Percentiles rank a stretch among this genome's conserved stretches.
These are phyloP conservation scores for Obelidium mucronatum DNA, from an alignment of 192 early-diverging fungal genomes.

Conservation along the genomic window DNA sequence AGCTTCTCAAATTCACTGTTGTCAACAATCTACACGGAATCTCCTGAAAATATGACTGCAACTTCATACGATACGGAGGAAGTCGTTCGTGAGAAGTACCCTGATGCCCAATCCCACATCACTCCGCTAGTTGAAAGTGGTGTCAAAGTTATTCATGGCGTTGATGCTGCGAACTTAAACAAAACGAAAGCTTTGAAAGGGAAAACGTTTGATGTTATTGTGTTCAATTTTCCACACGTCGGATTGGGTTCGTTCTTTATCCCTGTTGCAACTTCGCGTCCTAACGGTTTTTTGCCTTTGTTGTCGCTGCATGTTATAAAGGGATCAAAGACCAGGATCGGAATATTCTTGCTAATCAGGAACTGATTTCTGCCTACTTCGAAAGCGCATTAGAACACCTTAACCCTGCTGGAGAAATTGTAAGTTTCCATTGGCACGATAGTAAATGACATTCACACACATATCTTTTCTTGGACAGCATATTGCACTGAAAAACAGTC, in stretches of 20 bases:
- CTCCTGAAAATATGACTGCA: constrained; percentile 69
- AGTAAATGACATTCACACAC: not conserved
- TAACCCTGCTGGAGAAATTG: constrained; percentile 12
- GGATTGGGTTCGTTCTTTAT: constrained; percentile 51
- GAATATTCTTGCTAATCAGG: constrained; percentile 84
- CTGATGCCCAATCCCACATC: constrained; percentile 73
- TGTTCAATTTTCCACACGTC: constrained; percentile 97
- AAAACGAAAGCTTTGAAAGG: constrained; percentile 59
- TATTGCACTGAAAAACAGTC: constrained; percentile 83
- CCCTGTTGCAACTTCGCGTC: not conserved
- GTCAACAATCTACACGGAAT: constrained; percentile 57
- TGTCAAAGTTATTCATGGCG: constrained; percentile 73
- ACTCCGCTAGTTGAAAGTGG: constrained; percentile 65
- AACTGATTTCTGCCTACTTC: constrained; percentile 46
- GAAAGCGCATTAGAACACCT: constrained; percentile 19
- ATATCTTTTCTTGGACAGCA: constrained; percentile 36
- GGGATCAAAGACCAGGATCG: constrained; percentile 93
- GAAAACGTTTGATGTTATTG: constrained; percentile 77
- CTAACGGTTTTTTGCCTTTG: not conserved
- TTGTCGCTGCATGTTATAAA: not conserved
- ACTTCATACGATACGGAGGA: constrained; percentile 79
- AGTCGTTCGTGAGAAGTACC: constrained; percentile 78
- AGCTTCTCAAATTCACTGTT: constrained; percentile 82
- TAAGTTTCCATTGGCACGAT: not conserved
- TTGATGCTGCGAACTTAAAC: constrained; percentile 79